These are phyloP conservation scores for Cyberlindnera maritima DNA, from an alignment of 805 yeast species.

Conservation along the genomic window DNA sequence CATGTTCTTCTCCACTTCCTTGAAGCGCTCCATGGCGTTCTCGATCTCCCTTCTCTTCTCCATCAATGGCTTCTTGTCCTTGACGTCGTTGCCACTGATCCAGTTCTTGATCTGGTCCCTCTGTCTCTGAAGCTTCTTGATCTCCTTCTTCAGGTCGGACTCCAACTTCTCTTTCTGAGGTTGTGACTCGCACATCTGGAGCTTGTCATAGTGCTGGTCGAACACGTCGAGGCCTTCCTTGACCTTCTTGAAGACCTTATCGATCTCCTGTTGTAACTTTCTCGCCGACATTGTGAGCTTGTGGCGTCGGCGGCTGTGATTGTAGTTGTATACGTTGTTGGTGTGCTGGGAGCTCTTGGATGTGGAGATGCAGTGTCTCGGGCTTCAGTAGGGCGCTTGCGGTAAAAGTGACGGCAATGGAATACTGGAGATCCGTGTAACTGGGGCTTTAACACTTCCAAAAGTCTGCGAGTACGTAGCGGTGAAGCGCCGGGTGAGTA, in stretches of 20 bases:
- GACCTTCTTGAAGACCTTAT: constrained; percentile 87
- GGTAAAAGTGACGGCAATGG: too few species aligned
- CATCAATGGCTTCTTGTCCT: constrained; percentile 77
- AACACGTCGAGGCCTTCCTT: constrained; percentile 86
- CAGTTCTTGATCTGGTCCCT: constrained; percentile 95
- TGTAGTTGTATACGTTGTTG: not conserved
- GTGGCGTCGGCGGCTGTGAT: not conserved
- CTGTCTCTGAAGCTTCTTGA: constrained; percentile 88
- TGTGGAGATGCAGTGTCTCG: not conserved
- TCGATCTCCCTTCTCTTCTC: constrained; percentile 74
- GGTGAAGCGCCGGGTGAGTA: too few species aligned
- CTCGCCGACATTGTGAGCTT: constrained; percentile 40
- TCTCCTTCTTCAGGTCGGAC: constrained; percentile 88
- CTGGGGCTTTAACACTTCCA: too few species aligned
- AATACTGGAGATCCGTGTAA: too few species aligned
- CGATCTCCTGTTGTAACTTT: constrained; percentile 69
- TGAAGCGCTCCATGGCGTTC: constrained; percentile 91
- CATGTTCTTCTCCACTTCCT: constrained; percentile 88
- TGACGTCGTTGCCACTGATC: constrained; percentile 87
- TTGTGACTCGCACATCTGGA: constrained; percentile 73
- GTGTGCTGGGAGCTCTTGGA: not conserved
- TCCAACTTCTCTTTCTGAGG: constrained; percentile 94
- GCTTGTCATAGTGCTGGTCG: constrained; percentile 82
- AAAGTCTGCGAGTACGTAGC: too few species aligned
- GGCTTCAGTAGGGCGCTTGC: not conserved